Percentiles rank a stretch among this genome's conserved stretches.
Conservation (phyloP, 73 alveolate species). For the Breviolum minutum region DNA sequence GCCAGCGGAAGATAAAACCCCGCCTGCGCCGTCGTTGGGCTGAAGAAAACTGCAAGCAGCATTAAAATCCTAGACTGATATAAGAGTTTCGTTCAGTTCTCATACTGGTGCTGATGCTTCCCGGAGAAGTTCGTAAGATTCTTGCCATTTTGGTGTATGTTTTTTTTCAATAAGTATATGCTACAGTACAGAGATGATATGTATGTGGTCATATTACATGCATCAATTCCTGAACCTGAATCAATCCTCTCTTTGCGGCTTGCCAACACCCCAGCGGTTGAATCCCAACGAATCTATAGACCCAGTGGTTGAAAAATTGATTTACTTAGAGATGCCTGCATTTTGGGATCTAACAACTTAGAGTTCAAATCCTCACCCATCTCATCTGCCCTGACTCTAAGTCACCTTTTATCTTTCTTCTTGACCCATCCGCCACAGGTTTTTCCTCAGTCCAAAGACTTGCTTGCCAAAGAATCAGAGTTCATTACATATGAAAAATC, state of each 20-base stretch:
- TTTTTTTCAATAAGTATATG: too few species aligned
- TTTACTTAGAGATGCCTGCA: background rate
- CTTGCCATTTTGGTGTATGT: too few species aligned
- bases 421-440: slow-evolving; percentile 49
- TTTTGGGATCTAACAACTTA: background rate
- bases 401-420: slow-evolving; percentile 29
- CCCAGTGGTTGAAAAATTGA: background rate
- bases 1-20: slow-evolving; percentile 52
- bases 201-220: too few species aligned
- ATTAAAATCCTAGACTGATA: too few species aligned
- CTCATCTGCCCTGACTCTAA: background rate
- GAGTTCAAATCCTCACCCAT: background rate
- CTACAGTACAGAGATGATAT: too few species aligned
- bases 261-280: too few species aligned
- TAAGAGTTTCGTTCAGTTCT: too few species aligned
- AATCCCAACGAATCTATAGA: background rate
- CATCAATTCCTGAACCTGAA: too few species aligned
- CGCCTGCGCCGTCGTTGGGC: background rate
- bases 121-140: too few species aligned
- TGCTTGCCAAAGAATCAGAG: background rate
- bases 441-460: background rate
- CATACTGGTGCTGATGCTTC: too few species aligned
- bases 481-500: background rate
- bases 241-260: too few species aligned
- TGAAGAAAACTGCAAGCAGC: too few species aligned